Percentiles rank a stretch among this genome's conserved stretches.
These are phyloP conservation scores for Coemansia nantahalensis DNA, from an alignment of 192 early-diverging fungal genomes.

Conservation along the genomic window DNA sequence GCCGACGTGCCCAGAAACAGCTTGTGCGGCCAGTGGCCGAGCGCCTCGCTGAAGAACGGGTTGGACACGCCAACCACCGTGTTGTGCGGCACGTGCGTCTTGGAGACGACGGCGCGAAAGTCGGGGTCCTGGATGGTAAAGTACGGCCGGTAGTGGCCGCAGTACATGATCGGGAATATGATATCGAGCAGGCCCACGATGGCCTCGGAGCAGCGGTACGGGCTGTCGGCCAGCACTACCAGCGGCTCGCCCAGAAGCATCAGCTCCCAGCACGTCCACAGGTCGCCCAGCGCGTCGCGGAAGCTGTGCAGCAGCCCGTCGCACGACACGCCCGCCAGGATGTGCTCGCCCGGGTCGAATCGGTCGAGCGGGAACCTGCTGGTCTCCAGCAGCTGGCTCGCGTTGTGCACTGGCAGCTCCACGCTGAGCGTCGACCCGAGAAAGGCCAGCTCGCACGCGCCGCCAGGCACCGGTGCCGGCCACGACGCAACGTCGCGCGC, in stretches of 20 bases:
- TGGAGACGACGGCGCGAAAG: constrained; percentile 61
- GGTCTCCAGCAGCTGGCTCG: constrained; percentile 73
- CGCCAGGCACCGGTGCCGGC: constrained; percentile 56
- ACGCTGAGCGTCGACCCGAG: constrained; percentile 67
- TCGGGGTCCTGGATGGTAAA: constrained; percentile 97
- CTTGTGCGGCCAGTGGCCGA: constrained; percentile 91
- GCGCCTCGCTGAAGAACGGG: constrained; percentile 85
- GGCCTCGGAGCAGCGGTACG: constrained; percentile 80
- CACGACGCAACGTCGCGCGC: constrained; percentile 76
- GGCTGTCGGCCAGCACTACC: constrained; percentile 85
- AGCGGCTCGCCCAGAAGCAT: constrained; percentile 89
- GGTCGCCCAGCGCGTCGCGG: constrained; percentile 70
- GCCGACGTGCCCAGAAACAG: constrained; percentile 59
- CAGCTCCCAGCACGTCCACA: constrained; percentile 94
- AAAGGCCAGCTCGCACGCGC: constrained; percentile 69
- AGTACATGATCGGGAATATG: constrained; percentile 93
- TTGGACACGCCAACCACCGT: constrained; percentile 94
- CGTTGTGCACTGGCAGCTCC: constrained; percentile 61
- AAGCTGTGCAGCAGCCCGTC: constrained; percentile 77
- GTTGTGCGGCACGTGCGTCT: constrained; percentile 67
- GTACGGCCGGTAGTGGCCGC: constrained; percentile 95
- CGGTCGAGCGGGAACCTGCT: constrained; percentile 64
- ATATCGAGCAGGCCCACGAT: constrained; percentile 83
- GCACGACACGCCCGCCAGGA: constrained; percentile 64
- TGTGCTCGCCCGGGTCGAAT: constrained; percentile 67